Percentiles rank a stretch among this genome's conserved stretches.
These are phyloP conservation scores for Phlebopus sp. DNA, from an alignment of 1,284 basidiomycete species.

Conservation along the genomic window DNA sequence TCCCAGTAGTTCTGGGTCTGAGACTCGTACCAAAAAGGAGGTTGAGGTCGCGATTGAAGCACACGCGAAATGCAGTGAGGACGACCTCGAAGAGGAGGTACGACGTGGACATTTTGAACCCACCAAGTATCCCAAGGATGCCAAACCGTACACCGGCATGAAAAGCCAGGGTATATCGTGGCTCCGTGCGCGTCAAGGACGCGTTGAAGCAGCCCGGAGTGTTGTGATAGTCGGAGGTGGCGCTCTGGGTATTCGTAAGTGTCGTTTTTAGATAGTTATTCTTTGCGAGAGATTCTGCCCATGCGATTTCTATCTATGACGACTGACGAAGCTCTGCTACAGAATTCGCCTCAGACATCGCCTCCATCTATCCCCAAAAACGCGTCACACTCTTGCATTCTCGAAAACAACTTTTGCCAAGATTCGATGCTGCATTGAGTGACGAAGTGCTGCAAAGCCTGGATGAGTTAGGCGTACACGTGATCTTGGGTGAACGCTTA, in stretches of 20 bases:
- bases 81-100: no score
- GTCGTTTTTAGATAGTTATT: no score
- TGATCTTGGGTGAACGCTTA: slow-evolving; percentile 55
- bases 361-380: slow-evolving; percentile 55
- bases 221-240: slow-evolving; percentile 61
- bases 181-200: slow-evolving; percentile 45
- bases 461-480: slow-evolving; percentile 42
- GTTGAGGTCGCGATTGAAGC: no score
- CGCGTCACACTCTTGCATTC: slow-evolving; percentile 69
- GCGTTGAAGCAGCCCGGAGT: slow-evolving; percentile 41
- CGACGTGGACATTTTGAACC: slow-evolving; percentile 1
- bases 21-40: no score
- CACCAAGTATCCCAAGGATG: neutral
- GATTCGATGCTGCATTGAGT: slow-evolving; percentile 58
- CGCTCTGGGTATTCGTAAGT: slow-evolving; percentile 60
- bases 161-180: slow-evolving; percentile 49
- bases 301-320: neutral
- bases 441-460: slow-evolving; percentile 47
- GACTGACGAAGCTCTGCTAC: neutral
- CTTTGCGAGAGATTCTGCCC: no score
- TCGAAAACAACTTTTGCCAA: slow-evolving; percentile 53
- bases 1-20: no score
- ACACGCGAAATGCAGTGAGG: no score
- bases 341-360: slow-evolving; percentile 71
- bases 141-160: slow-evolving; percentile 37